Evolutionary conservation across 208 protist species (phyloP), one percentile per base, ranked within the genome.

Genomic region (Crithidia fasciculata): DNA sequence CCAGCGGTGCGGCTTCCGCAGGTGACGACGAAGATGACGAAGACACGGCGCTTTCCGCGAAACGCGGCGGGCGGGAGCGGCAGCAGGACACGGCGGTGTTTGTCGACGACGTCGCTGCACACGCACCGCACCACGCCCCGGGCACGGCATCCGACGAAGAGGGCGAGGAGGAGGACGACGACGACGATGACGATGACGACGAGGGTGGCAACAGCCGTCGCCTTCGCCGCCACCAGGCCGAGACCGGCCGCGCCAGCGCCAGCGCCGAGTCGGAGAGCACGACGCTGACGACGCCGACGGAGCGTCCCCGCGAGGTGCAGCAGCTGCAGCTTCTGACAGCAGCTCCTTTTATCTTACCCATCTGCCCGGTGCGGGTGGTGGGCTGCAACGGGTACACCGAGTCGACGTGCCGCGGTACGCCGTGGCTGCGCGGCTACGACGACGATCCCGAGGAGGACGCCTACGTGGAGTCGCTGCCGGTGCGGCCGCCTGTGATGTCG

Each of bases 391-490:
- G 69, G 12, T 61, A 81, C 16, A 50, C 81, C 8, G 81, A 85
- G 65, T 73, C 74, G 9, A 69, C 43, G 13, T 88, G 80, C 59
- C 86, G 86, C 43, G 86, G 83, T 13, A 88, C 82, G 40, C 74
- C 83, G 58, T 91, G 86, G 86, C 74, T 88, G 54, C 82, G 83
- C 44, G 83, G 83, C 54, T 63, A 76, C 43, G 73, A 85, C n/a
- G 73, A 85, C 49, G 82, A 85, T 7, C 73, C 82, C 7, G 75
- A 83, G 54, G 83, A 91, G 57, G 83, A 91, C 54, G 75, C 70
- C 8, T 83, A 91, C 67, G 74, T 86, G n/a, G 81, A 88, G 49
- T 74, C 63, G 3, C 78, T 84, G 56, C 59, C 72, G 7, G 78
- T 76, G 43, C 68, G 71, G 18, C 86, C 87, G 28, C 87, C 87